Percentiles rank a stretch among this genome's conserved stretches.
Conservation (phyloP, 441 rosid species). For the Raphanus hybrid region DNA sequence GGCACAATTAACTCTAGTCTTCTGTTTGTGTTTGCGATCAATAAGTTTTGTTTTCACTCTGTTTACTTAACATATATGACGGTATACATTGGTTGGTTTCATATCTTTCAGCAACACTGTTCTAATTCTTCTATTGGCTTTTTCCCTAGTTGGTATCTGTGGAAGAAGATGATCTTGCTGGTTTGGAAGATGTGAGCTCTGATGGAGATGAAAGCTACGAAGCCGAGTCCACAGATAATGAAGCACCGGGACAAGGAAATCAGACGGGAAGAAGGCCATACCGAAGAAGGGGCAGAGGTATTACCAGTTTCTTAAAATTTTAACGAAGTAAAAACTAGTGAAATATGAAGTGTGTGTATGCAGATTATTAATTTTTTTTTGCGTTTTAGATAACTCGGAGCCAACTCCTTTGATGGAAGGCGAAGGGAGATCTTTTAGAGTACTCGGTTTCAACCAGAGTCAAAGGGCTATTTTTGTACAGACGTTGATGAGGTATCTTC, state of each 20-base stretch:
- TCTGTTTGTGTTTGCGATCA: neutral
- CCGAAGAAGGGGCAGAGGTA: conserved; percentile 84
- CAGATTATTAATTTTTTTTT: conserved; percentile 21
- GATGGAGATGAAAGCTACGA: conserved; percentile 97
- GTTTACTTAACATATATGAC: neutral
- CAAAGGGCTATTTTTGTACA: conserved; percentile 97
- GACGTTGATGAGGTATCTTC: conserved; percentile 83
- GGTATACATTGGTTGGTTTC: conserved; percentile 9
- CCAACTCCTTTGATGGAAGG: conserved; percentile 98
- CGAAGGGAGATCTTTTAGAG: conserved; percentile 95
- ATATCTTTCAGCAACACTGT: conserved; percentile 14
- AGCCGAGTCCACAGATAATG: conserved; percentile 89
- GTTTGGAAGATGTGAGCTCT: conserved; percentile 94
- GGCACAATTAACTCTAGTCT: conserved; percentile 4
- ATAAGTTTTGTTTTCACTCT: neutral
- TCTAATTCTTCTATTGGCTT: conserved; percentile 28
- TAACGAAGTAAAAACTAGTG: conserved; percentile 18
- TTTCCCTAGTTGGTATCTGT: conserved; percentile 88
- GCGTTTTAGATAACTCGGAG: conserved; percentile 66
- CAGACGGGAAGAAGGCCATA: conserved; percentile 78
- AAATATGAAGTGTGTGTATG: conserved; percentile 5
- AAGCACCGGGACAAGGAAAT: conserved; percentile 71
- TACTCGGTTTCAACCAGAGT: conserved; percentile 91
- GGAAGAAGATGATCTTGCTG: conserved; percentile 99
- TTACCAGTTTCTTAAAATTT: conserved; percentile 14